Evolutionary conservation across 345 rosid species (phyloP).

Genomic region (Rhodomyrtus tomentosa): DNA sequence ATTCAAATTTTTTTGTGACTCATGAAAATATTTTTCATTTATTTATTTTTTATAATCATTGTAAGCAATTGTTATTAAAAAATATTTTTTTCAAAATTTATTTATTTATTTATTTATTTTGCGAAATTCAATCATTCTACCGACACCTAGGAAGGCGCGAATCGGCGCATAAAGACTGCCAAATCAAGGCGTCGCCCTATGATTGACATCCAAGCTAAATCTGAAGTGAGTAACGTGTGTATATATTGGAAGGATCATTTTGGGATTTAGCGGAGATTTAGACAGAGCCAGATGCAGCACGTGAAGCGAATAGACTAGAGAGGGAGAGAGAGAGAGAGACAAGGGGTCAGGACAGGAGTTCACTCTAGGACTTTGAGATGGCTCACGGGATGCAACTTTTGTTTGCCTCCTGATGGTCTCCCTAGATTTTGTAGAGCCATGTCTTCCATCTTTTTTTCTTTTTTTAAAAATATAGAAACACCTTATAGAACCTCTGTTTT

Average conservation of each 20-base stretch:
- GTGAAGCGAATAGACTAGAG: not conserved
- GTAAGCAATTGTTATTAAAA: too few relatives aligned
- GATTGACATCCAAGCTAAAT: not conserved
- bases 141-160: not conserved
- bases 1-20: too few relatives aligned
- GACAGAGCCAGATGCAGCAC: not conserved
- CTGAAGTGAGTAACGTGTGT: not conserved
- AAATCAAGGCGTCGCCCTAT: not conserved
- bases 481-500: not conserved
- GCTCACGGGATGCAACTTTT: not conserved
- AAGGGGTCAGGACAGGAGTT: not conserved
- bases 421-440: not conserved
- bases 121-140: too few relatives aligned
- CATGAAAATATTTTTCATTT: too few relatives aligned
- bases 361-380: not conserved
- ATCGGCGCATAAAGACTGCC: not conserved
- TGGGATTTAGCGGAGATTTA: not conserved
- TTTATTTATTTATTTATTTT: too few relatives aligned
- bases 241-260: not conserved
- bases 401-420: not conserved
- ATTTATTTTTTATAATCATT: too few relatives aligned
- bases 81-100: too few relatives aligned
- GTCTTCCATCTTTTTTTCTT: not conserved
- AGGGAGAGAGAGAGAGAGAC: not conserved
- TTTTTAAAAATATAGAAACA: too few relatives aligned